A percentile compares a stretch with the other conserved stretches of the same genome.
Conservation (phyloP, 495 filamentous ascomycete species). For the Cercophora newfieldiana region DNA sequence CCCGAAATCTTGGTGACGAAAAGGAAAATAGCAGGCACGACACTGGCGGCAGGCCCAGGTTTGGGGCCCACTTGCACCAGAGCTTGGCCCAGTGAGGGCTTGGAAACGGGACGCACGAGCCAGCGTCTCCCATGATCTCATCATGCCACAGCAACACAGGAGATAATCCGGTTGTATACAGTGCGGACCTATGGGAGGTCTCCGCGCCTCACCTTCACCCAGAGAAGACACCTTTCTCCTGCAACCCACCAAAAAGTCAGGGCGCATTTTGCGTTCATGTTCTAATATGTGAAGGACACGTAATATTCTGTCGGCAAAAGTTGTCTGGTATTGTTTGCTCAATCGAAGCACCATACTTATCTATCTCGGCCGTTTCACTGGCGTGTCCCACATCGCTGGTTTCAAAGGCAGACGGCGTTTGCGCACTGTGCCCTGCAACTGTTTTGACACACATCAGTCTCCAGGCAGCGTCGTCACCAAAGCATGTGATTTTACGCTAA, state of each 20-base stretch:
- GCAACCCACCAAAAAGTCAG: neutral
- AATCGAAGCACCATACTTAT: too few species aligned
- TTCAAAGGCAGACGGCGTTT: neutral
- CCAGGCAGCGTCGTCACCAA: slow-evolving; percentile 21
- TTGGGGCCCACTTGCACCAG: neutral
- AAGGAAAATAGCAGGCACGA: slow-evolving; percentile 19
- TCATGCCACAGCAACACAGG: slow-evolving; percentile 32
- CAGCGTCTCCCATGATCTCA: slow-evolving; percentile 34
- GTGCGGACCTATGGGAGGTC: neutral
- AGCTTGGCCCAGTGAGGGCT: slow-evolving; percentile 7
- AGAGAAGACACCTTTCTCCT: neutral
- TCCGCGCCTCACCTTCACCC: neutral
- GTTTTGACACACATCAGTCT: slow-evolving; percentile 18
- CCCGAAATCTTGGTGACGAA: slow-evolving; percentile 21
- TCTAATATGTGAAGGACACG: neutral
- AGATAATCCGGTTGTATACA: neutral
- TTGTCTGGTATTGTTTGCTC: neutral
- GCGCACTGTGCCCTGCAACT: neutral
- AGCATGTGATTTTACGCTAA: slow-evolving; percentile 31
- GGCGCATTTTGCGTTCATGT: neutral
- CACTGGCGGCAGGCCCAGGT: neutral
- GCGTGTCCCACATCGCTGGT: neutral
- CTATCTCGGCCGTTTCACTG: too few species aligned
- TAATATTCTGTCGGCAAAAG: neutral
- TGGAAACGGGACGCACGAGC: slow-evolving; percentile 20